Evolutionary conservation across 75 land plant species (phyloP).

Genomic region (Cunninghamia lanceolata): DNA sequence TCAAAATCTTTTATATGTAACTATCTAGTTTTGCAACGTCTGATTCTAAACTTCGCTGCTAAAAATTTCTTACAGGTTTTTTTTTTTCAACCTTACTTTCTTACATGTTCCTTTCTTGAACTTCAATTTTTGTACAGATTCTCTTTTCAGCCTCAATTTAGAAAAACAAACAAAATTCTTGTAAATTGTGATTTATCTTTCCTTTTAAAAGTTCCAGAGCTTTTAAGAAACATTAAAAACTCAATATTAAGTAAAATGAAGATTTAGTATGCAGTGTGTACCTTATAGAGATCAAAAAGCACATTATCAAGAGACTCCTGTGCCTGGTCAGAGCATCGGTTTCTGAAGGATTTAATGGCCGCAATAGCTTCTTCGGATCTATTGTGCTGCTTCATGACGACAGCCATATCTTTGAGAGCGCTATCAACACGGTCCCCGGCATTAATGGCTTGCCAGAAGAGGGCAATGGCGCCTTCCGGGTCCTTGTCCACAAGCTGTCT

Average conservation of each 20-base stretch:
- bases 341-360: constrained; percentile 54
- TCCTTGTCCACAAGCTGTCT: constrained; percentile 57
- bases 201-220: background rate
- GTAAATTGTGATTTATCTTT: background rate
- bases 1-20: too few species aligned
- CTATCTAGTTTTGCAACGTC: too few species aligned
- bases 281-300: constrained; percentile 71
- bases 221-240: background rate
- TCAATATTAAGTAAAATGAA: background rate
- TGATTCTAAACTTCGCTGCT: too few species aligned
- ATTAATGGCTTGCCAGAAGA: constrained; percentile 65
- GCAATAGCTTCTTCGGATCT: constrained; percentile 55
- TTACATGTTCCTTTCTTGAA: too few species aligned
- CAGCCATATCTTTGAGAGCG: constrained; percentile 72
- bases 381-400: constrained; percentile 71
- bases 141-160: background rate
- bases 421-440: constrained; percentile 70
- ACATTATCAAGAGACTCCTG: constrained; percentile 75
- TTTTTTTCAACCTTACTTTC: too few species aligned
- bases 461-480: constrained; percentile 52
- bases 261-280: too few species aligned
- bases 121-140: too few species aligned
- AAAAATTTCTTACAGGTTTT: too few species aligned
- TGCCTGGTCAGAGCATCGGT: constrained; percentile 60
- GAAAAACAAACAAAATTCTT: background rate